Evolutionary conservation across 1,284 basidiomycete genomes (phyloP).

Genomic region (Moesziomyces globuligerus): DNA sequence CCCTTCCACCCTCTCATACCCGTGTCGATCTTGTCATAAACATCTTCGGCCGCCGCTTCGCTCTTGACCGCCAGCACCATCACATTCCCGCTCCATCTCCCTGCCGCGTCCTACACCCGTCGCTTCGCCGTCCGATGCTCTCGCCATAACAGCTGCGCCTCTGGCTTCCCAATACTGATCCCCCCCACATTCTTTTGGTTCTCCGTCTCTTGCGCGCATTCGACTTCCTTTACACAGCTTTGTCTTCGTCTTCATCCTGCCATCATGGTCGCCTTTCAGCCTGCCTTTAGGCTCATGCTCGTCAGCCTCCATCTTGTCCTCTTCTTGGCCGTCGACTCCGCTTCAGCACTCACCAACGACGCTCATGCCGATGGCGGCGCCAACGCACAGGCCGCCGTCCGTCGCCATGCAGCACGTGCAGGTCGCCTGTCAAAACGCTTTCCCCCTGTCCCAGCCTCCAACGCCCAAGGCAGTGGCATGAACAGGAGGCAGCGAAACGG

Average conservation of each 20-base stretch:
- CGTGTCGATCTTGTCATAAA: no score
- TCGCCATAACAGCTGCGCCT: no score
- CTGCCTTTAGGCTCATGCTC: conserved; percentile 32
- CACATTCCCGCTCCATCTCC: no score
- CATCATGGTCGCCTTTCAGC: conserved; percentile 35
- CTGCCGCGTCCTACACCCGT: no score
- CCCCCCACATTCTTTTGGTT: no score
- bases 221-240: neutral
- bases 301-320: conserved; percentile 33
- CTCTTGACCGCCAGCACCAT: no score
- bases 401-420: conserved; percentile 32
- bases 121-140: no score
- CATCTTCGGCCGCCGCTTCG: no score
- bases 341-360: conserved; percentile 14
- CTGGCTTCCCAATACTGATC: no score
- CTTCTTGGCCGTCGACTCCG: conserved; percentile 10
- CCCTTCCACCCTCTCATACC: neutral
- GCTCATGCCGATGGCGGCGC: conserved; percentile 2
- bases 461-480: neutral
- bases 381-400: conserved; percentile 15
- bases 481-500: conserved; percentile 14
- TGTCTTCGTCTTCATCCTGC: neutral
- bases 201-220: no score
- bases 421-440: conserved; percentile 34
- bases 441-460: conserved; percentile 5